Conservation (phyloP, 1,284 basidiomycete genomes). For the Uromyces viciae-fabae region DNA sequence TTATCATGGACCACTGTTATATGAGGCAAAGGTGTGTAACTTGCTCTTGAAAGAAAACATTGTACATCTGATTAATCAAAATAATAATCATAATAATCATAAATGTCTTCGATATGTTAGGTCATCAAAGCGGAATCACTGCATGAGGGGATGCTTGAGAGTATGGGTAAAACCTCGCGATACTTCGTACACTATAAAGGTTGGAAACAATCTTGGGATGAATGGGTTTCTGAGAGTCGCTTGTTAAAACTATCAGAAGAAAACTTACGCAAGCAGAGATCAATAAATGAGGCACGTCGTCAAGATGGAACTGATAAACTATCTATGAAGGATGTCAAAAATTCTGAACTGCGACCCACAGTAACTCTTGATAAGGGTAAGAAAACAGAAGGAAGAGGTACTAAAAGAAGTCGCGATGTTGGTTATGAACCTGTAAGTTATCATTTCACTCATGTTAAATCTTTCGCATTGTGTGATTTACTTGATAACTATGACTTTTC, state of each 20-base stretch:
- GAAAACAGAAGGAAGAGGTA: slow-evolving; percentile 51
- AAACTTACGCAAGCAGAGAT: slow-evolving; percentile 71
- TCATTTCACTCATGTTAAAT: slow-evolving; percentile 38
- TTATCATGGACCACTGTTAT: slow-evolving; percentile 89
- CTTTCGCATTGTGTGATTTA: too few relatives aligned
- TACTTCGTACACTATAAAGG: slow-evolving; percentile 98
- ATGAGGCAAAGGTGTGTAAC: slow-evolving; percentile 72
- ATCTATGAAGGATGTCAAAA: slow-evolving; percentile 53
- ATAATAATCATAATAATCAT: neutral
- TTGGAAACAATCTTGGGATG: slow-evolving; percentile 99
- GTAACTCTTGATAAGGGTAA: slow-evolving; percentile 56
- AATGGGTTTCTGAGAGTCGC: slow-evolving; percentile 84
- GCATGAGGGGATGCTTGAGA: slow-evolving; percentile 67
- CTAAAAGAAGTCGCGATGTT: slow-evolving; percentile 53
- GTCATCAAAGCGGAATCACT: slow-evolving; percentile 74
- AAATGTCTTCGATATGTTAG: slow-evolving; percentile 51
- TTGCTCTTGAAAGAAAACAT: neutral
- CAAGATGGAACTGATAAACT: slow-evolving; percentile 47
- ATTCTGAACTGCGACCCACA: slow-evolving; percentile 48
- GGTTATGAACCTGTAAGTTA: slow-evolving; percentile 56
- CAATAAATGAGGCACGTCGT: slow-evolving; percentile 60
- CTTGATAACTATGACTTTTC: too few relatives aligned
- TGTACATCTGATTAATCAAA: neutral
- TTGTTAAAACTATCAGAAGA: slow-evolving; percentile 81
- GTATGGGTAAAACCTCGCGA: slow-evolving; percentile 66